These are phyloP conservation scores for Stephania yunnanensis DNA, from an alignment of 164 flowering plant species.

Conservation along the genomic window DNA sequence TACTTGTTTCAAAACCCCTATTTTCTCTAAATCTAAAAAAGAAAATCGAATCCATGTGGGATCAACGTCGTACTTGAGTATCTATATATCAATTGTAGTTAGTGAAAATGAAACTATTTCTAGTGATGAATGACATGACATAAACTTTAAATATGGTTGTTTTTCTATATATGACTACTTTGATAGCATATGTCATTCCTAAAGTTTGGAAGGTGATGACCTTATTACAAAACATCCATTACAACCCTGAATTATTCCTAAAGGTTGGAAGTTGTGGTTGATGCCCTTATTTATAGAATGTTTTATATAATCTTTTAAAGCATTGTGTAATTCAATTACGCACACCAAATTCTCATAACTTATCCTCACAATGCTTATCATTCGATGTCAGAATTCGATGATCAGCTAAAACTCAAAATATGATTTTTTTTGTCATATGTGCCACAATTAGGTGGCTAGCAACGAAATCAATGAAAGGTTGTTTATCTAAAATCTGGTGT, in stretches of 20 bases:
- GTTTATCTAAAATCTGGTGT: not conserved
- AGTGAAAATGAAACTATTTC: too few relatives aligned
- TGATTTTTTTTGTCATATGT: not conserved
- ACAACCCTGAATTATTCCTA: conserved; percentile 65
- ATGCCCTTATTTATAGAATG: not conserved
- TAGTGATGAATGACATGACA: too few relatives aligned
- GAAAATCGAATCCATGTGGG: too few relatives aligned
- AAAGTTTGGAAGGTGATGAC: conserved; percentile 98
- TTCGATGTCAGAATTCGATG: not conserved
- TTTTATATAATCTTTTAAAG: too few relatives aligned
- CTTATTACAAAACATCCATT: conserved; percentile 84
- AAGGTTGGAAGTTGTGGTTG: conserved; percentile 62
- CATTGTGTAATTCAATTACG: too few relatives aligned
- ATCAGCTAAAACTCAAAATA: not conserved
- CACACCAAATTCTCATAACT: too few relatives aligned
- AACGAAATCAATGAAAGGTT: not conserved
- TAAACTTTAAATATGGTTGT: not conserved
- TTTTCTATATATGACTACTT: not conserved
- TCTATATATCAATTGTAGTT: too few relatives aligned
- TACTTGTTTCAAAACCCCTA: too few relatives aligned
- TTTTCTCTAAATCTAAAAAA: too few relatives aligned
- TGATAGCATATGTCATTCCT: conserved; percentile 81
- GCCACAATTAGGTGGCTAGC: not conserved
- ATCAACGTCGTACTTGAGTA: too few relatives aligned
- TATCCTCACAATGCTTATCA: too few relatives aligned